These are phyloP conservation scores for Backusella tarrabulga DNA, from an alignment of 192 early-diverging fungal species.

Conservation along the genomic window DNA sequence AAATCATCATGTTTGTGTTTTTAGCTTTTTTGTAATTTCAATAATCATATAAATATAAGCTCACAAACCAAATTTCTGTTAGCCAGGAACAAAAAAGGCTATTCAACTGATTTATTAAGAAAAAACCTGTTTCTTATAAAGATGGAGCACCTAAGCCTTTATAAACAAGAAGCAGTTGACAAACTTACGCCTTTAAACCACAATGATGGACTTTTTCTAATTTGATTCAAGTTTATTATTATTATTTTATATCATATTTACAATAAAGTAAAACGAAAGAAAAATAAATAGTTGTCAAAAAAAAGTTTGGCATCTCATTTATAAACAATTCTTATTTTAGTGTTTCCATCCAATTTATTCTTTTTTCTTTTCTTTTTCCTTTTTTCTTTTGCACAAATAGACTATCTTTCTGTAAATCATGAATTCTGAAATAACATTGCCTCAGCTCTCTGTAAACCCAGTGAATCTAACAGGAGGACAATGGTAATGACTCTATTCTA, in stretches of 20 bases:
- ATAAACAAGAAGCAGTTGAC: background rate
- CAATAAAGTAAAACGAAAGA: background rate
- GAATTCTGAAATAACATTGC: background rate
- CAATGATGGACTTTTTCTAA: background rate
- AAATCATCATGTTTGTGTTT: background rate
- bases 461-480: conserved; percentile 8
- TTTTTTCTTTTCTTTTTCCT: background rate
- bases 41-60: background rate
- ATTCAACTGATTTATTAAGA: background rate
- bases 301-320: background rate
- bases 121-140: background rate
- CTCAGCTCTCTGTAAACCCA: background rate
- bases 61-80: background rate
- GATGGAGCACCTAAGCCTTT: background rate
- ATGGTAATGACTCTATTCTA: background rate
- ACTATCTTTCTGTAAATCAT: background rate
- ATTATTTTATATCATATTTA: no score
- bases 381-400: background rate
- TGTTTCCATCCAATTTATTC: background rate
- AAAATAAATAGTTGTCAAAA: background rate
- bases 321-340: background rate
- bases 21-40: background rate
- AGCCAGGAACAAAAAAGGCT: background rate
- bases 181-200: background rate
- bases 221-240: background rate